phyloP scores from a whole-genome alignment of 805 yeast genomes.

The Torulaspora quercuum region DNA sequence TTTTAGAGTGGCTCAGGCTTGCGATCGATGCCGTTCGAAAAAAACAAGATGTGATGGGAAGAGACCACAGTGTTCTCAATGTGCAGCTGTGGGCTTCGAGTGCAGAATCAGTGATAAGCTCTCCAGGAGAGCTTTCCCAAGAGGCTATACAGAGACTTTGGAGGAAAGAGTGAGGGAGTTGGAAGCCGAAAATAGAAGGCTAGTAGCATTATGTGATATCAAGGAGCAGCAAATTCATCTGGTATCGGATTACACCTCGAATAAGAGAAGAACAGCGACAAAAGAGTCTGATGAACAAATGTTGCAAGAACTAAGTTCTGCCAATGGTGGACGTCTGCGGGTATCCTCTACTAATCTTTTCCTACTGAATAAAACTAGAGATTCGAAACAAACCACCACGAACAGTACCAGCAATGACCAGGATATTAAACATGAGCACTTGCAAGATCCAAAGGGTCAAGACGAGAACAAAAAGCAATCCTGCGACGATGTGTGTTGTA shows the following conservation, averaged over 20 bases:
- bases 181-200: slow-evolving; percentile 72
- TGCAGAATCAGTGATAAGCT: slow-evolving; percentile 85
- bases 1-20: slow-evolving; percentile 82
- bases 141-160: slow-evolving; percentile 87
- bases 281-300: slow-evolving; percentile 21
- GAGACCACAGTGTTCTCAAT: slow-evolving; percentile 60
- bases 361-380: slow-evolving; percentile 29
- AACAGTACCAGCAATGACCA: neutral
- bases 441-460: slow-evolving; percentile 2
- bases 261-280: slow-evolving; percentile 13
- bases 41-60: slow-evolving; percentile 54
- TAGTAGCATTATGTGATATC: slow-evolving; percentile 46
- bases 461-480: slow-evolving; percentile 8
- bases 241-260: slow-evolving; percentile 21
- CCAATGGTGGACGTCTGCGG: slow-evolving; percentile 24
- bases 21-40: slow-evolving; percentile 71
- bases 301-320: slow-evolving; percentile 23
- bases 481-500: slow-evolving; percentile 18
- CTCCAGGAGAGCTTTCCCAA: slow-evolving; percentile 82
- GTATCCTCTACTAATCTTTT: slow-evolving; percentile 38
- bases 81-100: slow-evolving; percentile 79
- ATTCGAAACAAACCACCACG: slow-evolving; percentile 2
- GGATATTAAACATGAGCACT: slow-evolving; percentile 8
- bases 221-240: slow-evolving; percentile 31
- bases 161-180: slow-evolving; percentile 86